Evolutionary conservation across 2,329 filamentous ascomycete species (phyloP), one percentile per base, ranked within the genome.

Genomic region (Stemphylium vesicarium): DNA sequence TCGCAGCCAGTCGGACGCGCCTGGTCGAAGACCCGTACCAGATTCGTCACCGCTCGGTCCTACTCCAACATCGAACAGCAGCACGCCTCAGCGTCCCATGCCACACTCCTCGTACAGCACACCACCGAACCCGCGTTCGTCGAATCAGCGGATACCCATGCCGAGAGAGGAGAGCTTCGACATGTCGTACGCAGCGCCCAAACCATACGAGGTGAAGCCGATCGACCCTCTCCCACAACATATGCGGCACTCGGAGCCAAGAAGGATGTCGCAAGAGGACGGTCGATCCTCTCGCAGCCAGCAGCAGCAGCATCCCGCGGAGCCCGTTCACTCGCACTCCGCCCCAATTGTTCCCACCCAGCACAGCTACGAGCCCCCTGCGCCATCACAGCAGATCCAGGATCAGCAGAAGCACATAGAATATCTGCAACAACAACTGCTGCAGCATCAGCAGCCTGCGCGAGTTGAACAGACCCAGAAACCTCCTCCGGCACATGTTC

Each of bases 271-370:
- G 10, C 70, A 73, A 41, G 64, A 69, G 26, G 66, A 74, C 52
- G 64, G 60, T 35, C 56, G 69, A 10, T 60, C 70, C 3, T 60
- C 65, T 8, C 56, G 60, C 16, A 60, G 52, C 7, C 67, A 65
- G 32, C 56, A 63, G 4, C 66, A 66, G 38, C 64, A 57, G 29
- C 69, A 61, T n/a, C 64, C 63, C 20, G 57, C 59, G 7, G 72
- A 70, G 50, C 62, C 79, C 13, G 65, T 71, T 20, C 79, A 81
- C 57, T 73, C 79, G 1, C 73, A 80, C 55, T 81, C 79, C n/a
- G 78, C 78, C 7, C 79, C 79, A 0, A 57, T 67, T 10, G 71
- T 80, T 10, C 77, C 77, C 4, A 73, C 70, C 1, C 70, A 72
- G 36, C 60, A 66, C 38, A 48, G 45, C 38, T 68, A 71, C 62